Base-by-base conservation (phyloP, 768 basidiomycete genomes). In the Pleurotus giganteus region DNA sequence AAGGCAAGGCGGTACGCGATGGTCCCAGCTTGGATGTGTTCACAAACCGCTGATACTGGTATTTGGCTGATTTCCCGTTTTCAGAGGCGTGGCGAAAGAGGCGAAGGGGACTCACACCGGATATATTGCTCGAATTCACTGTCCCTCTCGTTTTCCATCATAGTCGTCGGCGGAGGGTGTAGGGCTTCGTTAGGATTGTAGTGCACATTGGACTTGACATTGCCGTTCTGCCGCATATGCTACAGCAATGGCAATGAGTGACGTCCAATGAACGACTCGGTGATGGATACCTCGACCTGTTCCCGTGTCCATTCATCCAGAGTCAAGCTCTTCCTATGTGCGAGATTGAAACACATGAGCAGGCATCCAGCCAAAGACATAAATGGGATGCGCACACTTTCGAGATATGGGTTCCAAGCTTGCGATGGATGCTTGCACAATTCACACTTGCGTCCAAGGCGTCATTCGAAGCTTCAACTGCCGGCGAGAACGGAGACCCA, bases 121-220 rank as follows among this genome's bases (percentile, higher is more conserved):
- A 98, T 94, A 72, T 85, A 97, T 64, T 83, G 85, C 69, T 98
- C 95, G 41, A 98, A 80, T 57, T 98, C 94, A 44, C 89, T 88
- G 65, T 96, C 93, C 27, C 94, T 79, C 62, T 90, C 89, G 1
- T 79, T 75, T 49, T 92, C 91, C 36, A 87, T 82, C 64, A 88
- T 74, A 59, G 87, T 88, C 2, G 91, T 80, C 0, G 93, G 92
- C 0, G 92, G 92, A 3, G 92, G 94, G 64, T 95, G 70, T 8
- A 86, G 80, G 23, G 77, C 63, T 67, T 96, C 93, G 65, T 96
- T 85, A 2, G 94, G 89, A 64, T 95, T 95, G 66, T 85, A 91
- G 11, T 81, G 72, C 0, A 77, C 71, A 61, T 98, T 98, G 3
- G 90, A 90, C 61, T 84, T 88, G 54, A 80, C 55, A 64, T 98